phyloP scores from a whole-genome alignment of 129 eudicot genomes.

The Ambrosia artemisiifolia region DNA sequence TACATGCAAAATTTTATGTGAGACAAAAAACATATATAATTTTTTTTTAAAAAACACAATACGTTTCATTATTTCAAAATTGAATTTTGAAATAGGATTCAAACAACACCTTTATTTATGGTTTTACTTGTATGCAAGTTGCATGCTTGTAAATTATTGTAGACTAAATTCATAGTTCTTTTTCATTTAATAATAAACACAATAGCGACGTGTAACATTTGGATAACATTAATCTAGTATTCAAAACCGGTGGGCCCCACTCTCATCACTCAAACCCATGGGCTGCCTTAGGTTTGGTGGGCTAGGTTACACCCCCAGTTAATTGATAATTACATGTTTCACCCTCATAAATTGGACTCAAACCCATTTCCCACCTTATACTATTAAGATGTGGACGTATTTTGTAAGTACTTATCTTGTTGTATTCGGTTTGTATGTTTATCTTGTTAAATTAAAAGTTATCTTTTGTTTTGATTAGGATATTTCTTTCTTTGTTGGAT shows the following conservation, averaged over 20 bases:
- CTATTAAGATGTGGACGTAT: not conserved
- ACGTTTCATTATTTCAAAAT: not conserved
- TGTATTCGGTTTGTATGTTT: not conserved
- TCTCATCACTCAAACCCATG: not conserved
- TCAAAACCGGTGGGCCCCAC: slow-evolving; percentile 12
- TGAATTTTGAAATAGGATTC: not conserved
- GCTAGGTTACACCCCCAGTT: not conserved
- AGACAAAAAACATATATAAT: no score
- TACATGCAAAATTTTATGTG: no score
- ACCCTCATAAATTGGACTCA: not conserved
- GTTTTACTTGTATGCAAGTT: not conserved
- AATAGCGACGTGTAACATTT: slow-evolving; percentile 4
- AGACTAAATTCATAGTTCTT: not conserved
- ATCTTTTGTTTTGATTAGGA: not conserved
- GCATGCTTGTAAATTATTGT: not conserved
- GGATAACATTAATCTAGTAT: slow-evolving; percentile 24
- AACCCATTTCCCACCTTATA: not conserved
- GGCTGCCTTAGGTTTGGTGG: slow-evolving; percentile 17
- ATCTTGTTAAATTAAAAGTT: not conserved
- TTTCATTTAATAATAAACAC: not conserved
- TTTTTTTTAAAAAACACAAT: not conserved
- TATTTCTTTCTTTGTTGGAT: not conserved
- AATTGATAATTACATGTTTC: not conserved
- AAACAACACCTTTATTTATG: not conserved
- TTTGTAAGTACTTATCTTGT: not conserved